Conservation (phyloP, 164 flowering plant genomes). For the Annona squamosa region DNA sequence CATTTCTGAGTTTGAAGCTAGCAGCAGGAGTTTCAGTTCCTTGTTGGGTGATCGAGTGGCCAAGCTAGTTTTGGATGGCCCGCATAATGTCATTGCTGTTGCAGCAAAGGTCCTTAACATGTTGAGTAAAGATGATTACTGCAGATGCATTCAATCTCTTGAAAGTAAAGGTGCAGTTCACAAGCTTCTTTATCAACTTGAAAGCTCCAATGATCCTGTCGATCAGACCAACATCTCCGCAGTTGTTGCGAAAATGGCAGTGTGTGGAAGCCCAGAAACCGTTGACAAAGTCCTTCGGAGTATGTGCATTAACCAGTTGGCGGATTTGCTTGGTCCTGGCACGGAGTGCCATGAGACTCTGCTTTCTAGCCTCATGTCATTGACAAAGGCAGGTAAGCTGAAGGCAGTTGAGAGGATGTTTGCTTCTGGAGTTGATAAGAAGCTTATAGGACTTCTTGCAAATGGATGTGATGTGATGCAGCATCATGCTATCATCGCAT, state of each 20-base stretch:
- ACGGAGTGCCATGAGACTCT: conserved; percentile 36
- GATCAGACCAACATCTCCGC: conserved; percentile 28
- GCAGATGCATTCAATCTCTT: conserved; percentile 24
- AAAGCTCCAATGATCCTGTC: conserved; percentile 26
- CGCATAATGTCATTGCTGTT: conserved; percentile 23
- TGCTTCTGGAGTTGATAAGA: conserved; percentile 32
- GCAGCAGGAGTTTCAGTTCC: conserved; percentile 32
- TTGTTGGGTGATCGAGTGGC: conserved; percentile 33
- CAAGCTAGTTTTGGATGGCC: conserved; percentile 21
- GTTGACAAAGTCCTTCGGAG: conserved; percentile 26
- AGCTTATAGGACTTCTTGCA: conserved; percentile 31
- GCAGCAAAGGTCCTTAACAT: conserved; percentile 28
- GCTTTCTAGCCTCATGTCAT: conserved; percentile 29
- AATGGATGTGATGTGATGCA: conserved; percentile 40
- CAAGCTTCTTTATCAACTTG: conserved; percentile 24
- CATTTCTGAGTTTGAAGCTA: conserved; percentile 39
- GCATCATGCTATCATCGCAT: conserved; percentile 32
- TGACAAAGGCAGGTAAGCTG: conserved; percentile 35
- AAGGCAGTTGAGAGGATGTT: conserved; percentile 38
- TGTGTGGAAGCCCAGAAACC: conserved; percentile 29
- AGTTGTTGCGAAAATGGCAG: conserved; percentile 38
- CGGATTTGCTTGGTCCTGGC: conserved; percentile 27
- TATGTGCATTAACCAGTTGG: conserved; percentile 25
- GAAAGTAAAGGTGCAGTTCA: conserved; percentile 27
- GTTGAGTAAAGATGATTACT: conserved; percentile 27